A percentile compares a stretch with the other conserved stretches of the same genome.
phyloP scores from a whole-genome alignment of 345 rosid genomes.

The Conringia planisiliqua region DNA sequence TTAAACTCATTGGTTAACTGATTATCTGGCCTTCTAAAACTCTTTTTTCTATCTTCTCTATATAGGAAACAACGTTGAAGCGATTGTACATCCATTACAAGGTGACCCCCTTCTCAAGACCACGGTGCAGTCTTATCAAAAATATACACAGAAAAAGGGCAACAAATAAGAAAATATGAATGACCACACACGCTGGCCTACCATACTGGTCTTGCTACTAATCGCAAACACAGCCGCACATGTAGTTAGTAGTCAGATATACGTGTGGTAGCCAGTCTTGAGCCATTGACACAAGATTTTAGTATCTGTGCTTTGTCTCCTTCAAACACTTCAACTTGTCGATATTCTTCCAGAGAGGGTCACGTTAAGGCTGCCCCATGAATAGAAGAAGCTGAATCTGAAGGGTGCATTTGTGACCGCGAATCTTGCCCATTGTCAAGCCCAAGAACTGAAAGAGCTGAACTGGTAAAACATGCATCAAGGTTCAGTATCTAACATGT shows the following conservation, averaged over 20 bases:
- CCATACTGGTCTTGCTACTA: constrained; percentile 20
- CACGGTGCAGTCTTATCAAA: not conserved
- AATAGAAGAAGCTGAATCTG: constrained; percentile 57
- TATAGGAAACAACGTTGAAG: constrained; percentile 15
- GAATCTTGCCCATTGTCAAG: constrained; percentile 46
- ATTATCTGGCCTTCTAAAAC: not conserved
- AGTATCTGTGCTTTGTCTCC: constrained; percentile 22
- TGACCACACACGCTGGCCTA: constrained; percentile 21
- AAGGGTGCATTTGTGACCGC: constrained; percentile 50
- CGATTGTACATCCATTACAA: constrained; percentile 14
- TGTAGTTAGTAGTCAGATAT: constrained; percentile 27
- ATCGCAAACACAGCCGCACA: constrained; percentile 20
- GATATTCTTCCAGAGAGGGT: constrained; percentile 6
- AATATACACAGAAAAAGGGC: constrained; percentile 7
- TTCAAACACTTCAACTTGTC: not conserved
- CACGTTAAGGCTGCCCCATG: constrained; percentile 55
- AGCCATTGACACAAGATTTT: constrained; percentile 7
- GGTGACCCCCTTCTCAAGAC: constrained; percentile 12
- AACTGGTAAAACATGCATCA: constrained; percentile 45
- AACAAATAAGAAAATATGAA: not conserved
- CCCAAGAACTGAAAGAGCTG: constrained; percentile 71
- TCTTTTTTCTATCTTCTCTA: constrained; percentile 2
- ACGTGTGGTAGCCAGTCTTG: constrained; percentile 22
- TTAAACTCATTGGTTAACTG: not conserved
- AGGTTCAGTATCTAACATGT: not conserved